Evolutionary conservation across 192 early-diverging fungal species (phyloP).

Genomic region (Backusella tuberculispora): DNA sequence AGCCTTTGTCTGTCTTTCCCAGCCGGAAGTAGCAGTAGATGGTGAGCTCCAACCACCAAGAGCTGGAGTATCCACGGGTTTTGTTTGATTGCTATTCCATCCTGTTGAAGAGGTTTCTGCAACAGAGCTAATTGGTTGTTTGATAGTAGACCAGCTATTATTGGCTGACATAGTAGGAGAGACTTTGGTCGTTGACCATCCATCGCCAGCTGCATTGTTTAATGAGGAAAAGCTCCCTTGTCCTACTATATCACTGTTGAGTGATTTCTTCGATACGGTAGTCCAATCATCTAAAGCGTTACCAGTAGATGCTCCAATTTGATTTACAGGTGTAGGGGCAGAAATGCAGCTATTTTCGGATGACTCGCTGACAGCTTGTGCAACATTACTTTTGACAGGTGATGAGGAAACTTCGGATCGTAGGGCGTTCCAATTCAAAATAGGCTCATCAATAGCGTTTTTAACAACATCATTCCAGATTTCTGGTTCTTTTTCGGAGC

Average conservation of each 20-base stretch:
- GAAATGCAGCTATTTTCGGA: background rate
- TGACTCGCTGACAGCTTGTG: background rate
- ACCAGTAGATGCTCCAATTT: background rate
- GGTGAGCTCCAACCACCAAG: constrained; percentile 7
- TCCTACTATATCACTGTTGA: background rate
- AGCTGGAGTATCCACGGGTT: background rate
- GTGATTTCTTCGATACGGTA: background rate
- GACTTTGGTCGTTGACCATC: background rate
- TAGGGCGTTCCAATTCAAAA: background rate
- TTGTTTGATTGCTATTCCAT: background rate
- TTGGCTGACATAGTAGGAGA: background rate
- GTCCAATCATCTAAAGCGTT: background rate
- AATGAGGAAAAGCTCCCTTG: background rate
- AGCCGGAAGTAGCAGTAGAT: background rate
- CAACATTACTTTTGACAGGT: background rate
- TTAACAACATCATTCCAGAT: background rate
- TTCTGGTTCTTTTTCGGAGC: background rate
- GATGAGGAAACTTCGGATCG: background rate
- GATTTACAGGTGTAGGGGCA: background rate
- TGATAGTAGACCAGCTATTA: background rate
- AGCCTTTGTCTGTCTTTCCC: background rate
- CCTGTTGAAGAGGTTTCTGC: background rate
- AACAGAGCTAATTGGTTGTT: background rate
- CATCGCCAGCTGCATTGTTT: background rate
- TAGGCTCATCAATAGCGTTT: background rate